These are phyloP conservation scores for Bombardia bombarda DNA, from an alignment of 495 filamentous ascomycete genomes.

Conservation along the genomic window DNA sequence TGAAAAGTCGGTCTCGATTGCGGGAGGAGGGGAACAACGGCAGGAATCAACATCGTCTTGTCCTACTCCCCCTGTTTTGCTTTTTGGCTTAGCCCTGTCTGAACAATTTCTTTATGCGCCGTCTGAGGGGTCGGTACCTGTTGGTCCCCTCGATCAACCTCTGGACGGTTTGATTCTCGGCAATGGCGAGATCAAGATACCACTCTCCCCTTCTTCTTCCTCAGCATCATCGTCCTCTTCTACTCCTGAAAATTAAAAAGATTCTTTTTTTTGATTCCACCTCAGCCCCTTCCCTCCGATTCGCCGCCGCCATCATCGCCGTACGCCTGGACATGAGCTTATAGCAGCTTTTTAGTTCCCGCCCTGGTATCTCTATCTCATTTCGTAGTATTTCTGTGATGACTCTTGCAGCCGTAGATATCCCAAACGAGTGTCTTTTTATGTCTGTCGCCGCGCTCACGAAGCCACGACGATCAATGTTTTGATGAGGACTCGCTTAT, in stretches of 20 bases:
- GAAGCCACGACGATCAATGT: too few species aligned
- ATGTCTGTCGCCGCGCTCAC: too few species aligned
- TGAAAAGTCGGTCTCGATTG: slow-evolving; percentile 30
- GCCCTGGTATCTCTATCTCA: slow-evolving; percentile 9
- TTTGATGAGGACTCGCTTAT: too few species aligned
- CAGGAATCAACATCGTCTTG: slow-evolving; percentile 37
- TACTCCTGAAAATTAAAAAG: slow-evolving; percentile 9
- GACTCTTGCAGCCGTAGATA: neutral
- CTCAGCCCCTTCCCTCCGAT: neutral
- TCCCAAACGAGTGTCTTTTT: too few species aligned
- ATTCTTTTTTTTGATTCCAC: too few species aligned
- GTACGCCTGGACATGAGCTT: slow-evolving; percentile 1
- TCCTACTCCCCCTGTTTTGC: slow-evolving; percentile 37
- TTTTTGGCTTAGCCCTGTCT: slow-evolving; percentile 80
- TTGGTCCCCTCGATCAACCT: slow-evolving; percentile 36
- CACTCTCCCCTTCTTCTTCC: too few species aligned
- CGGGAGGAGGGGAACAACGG: too few species aligned
- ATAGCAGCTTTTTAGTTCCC: neutral
- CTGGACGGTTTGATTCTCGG: slow-evolving; percentile 40
- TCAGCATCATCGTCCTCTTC: too few species aligned
- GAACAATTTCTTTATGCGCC: slow-evolving; percentile 68
- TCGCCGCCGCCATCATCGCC: neutral
- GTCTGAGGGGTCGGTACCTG: slow-evolving; percentile 30
- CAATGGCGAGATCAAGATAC: slow-evolving; percentile 34
- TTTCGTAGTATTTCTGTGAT: slow-evolving; percentile 1